Evolutionary conservation across 305 asterid species (phyloP), one percentile per base, ranked within the genome.

Genomic region (Fraxinus xanthoxyloides): DNA sequence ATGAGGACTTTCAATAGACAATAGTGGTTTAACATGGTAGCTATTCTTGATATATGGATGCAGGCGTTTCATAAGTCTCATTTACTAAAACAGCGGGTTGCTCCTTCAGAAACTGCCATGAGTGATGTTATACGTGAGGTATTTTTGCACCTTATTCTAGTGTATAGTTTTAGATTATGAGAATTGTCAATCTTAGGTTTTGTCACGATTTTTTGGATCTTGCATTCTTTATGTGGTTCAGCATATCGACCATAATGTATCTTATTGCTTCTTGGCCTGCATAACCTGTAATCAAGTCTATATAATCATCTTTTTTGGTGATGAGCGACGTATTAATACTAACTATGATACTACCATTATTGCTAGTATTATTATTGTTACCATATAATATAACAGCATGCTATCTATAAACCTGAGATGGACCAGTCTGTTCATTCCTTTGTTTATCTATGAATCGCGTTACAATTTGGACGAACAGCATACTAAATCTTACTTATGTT

Each of bases 21-120:
- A 31, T 35, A 56, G 6, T 32, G 51, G 65, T 32, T 40, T 85
- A 26, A 54, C 65, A 80, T 75, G 13, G 56, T 88, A 51, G 48
- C 51, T 83, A 28, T 73, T 77, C 79, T 75, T 59, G 12, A 51
- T 30, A 79, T 83, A 81, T 85, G 76, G 78, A 61, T 30, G 79
- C 92, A 97, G 99, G 95, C 98, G 84, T 97, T 97, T 84, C 99
- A 95, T 90, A 97, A 97, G 90, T 95, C 97, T 87, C 98, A 97
- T 91, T 86, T 97, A 86, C 86, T 85, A 89, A 97, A 97, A 92
- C 92, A 90, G 86, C 93, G 97, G 80, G 99, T 97, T n/a, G 97
- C 97, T 48, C 98, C 98, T 73, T 95, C 98, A 1, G 98, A 97
- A 87, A 97, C 99, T 85, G 99, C 99, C 79, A 95, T 97, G 99